Evolutionary conservation across 1,284 basidiomycete species (phyloP).

Genomic region (Moniliophthora roreri): DNA sequence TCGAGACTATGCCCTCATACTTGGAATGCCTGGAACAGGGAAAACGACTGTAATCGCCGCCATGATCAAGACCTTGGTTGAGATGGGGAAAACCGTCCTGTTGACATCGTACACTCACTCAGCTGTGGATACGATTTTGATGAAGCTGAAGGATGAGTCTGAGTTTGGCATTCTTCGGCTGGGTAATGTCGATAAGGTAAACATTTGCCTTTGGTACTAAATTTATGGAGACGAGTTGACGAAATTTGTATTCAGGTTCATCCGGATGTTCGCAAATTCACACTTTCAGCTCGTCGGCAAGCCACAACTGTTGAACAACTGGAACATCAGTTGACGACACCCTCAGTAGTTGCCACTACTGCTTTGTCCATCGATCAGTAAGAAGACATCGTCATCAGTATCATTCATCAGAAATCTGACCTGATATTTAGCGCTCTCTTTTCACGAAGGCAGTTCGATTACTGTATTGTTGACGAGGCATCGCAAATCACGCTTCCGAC

Average conservation of each 20-base stretch:
- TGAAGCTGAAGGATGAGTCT: constrained; percentile 68
- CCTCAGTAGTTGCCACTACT: constrained; percentile 94
- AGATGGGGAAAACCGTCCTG: constrained; percentile 83
- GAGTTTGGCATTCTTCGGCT: constrained; percentile 81
- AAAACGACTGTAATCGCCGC: constrained; percentile 96
- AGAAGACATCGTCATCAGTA: constrained; percentile 36
- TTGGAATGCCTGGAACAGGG: constrained; percentile 98
- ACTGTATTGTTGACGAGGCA: constrained; percentile 98
- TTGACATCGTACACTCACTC: constrained; percentile 96
- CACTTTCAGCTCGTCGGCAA: constrained; percentile 54
- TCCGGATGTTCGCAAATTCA: constrained; percentile 72
- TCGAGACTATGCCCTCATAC: constrained; percentile 86
- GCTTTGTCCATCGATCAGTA: constrained; percentile 93
- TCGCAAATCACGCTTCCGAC: constrained; percentile 97
- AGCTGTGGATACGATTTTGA: constrained; percentile 93
- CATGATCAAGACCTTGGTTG: constrained; percentile 80
- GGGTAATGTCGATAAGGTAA: constrained; percentile 90
- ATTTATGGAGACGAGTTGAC: neutral
- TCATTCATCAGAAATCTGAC: constrained; percentile 1
- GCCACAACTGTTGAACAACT: constrained; percentile 74
- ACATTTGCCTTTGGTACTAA: too few species aligned
- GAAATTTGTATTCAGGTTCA: constrained; percentile 57
- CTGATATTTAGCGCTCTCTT: constrained; percentile 70
- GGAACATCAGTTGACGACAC: constrained; percentile 78
- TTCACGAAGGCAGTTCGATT: constrained; percentile 84